Evolutionary conservation across 495 filamentous ascomycete species (phyloP), one percentile per base, ranked within the genome.

Genomic region (Lophiostoma macrostomum): DNA sequence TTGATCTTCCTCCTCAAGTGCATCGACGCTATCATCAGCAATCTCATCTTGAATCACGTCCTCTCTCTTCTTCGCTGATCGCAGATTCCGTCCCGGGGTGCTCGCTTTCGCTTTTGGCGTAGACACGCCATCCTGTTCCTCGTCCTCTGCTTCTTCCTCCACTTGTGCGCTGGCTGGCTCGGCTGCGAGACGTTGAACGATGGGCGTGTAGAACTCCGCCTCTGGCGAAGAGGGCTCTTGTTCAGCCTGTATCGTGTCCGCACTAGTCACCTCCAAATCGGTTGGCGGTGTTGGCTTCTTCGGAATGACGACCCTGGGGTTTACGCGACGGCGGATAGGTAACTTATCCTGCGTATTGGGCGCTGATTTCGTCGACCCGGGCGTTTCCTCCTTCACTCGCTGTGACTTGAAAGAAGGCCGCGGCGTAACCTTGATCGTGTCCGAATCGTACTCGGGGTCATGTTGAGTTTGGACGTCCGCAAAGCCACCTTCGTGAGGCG

Each of bases 241-340:
- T 25, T 41, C 24, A 28, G 12, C 32, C 11, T 29, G 18, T 38
- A n/a, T 14, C 27, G 24, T 23, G 38, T 20, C 18, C 31, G 24
- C 16, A 27, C 10, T 7, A 29, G 13, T 29, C 41, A 5, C 25
- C 4, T 40, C 29, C 20, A 11, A 23, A 13, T 5, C 23, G 34
- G 11, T 16, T 4, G 49, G 27, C n/a, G 19, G 29, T 1, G 12
- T 10, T 34, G 5, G 13, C 7, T n/a, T 27, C 19, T 37, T 50
- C 8, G 10, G 12, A 23, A 50, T 14, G n/a, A 50, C 23, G 16
- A 50, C 49, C 39, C 12, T 53, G 2, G 49, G 47, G 25, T 25
- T 50, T 24, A 22, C 19, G 7, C 47, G 34, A 30, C 43, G 43
- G 5, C 43, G 43, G 28, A 35, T 47, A 18, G 43, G 43, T 16